Conservation (phyloP, 345 rosid species). For the Brassica rapa region DNA sequence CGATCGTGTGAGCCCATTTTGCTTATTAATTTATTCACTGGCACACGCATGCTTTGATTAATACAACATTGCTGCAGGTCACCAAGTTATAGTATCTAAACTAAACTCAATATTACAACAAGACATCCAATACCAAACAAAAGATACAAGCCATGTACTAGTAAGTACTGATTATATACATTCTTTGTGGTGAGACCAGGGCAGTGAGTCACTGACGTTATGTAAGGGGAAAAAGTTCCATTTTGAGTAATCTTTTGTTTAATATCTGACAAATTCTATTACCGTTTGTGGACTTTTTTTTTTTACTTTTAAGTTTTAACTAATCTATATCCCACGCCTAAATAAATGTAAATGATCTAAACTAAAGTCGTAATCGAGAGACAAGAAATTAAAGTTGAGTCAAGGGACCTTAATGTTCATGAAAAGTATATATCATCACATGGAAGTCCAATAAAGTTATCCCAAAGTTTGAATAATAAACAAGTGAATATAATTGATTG, state of each 20-base stretch:
- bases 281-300: not conserved
- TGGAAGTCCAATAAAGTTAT: conserved; percentile 30
- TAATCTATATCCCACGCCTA: not conserved
- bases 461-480: conserved; percentile 36
- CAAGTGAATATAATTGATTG: not conserved
- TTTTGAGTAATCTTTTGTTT: not conserved
- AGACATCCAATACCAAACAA: not conserved
- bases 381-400: conserved; percentile 27
- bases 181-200: not conserved
- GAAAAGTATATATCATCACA: conserved; percentile 42
- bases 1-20: conserved; percentile 17
- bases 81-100: not conserved
- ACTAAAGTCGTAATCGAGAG: conserved; percentile 25
- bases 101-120: not conserved
- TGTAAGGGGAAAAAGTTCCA: not conserved
- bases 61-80: conserved; percentile 13
- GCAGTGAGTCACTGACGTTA: not conserved
- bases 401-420: conserved; percentile 35
- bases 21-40: conserved; percentile 14
- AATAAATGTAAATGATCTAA: not conserved
- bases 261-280: not conserved
- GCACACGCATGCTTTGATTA: conserved; percentile 34
- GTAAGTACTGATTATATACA: not conserved
- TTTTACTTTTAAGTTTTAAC: not conserved
- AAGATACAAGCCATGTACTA: not conserved